Base-by-base conservation (phyloP, 345 rosid species). In the Citropsis articulata region DNA sequence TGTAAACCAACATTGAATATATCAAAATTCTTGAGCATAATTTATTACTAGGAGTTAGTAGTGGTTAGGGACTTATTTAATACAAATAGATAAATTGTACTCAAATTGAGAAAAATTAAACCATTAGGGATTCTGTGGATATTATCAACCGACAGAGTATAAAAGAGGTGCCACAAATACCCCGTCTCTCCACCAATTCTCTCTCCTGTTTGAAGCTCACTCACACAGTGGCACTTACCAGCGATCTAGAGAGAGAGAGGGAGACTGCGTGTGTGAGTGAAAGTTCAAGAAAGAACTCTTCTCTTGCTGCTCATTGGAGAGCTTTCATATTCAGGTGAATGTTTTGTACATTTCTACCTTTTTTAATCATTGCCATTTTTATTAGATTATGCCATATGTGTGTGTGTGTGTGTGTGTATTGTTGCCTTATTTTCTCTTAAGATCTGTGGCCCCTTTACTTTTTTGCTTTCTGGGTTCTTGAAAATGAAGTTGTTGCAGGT, bases 301-400 rank as follows among this genome's bases (percentile, higher is more conserved):
- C 36, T 68, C 28, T 62, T 79, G 40, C 13, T 53, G 6, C 57
- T 68, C 57, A 25, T 24, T 36, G 33, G 24, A 40, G 45, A 56
- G 71, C 59, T 36, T 16, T 60, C 25, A 4, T 40, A 35, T 68
- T 71, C 77, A 72, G 82, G 88, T 69, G 75, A 57, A 16, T 77
- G 56, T 22, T 40, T 73, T 76, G 31, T 70, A 66, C 72, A 66
- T 13, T 50, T 57, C 69, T 36, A 35, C 65, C 22, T n/a, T 5
- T 40, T 69, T 10, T 30, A 40, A 9, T 59, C 18, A 22, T 33
- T 64, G 72, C 25, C 53, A 59, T n/a, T 18, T 38, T 69, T 35
- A 30, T 2, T 35, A 33, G 69, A 19, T 70, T 60, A 9, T 40
- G n/a, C 25, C 9, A 27, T 35, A 13, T 35, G 36, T 35, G 38